Base-by-base conservation (phyloP, 2,329 filamentous ascomycete genomes). In the Phyllosticta citrichinensis region DNA sequence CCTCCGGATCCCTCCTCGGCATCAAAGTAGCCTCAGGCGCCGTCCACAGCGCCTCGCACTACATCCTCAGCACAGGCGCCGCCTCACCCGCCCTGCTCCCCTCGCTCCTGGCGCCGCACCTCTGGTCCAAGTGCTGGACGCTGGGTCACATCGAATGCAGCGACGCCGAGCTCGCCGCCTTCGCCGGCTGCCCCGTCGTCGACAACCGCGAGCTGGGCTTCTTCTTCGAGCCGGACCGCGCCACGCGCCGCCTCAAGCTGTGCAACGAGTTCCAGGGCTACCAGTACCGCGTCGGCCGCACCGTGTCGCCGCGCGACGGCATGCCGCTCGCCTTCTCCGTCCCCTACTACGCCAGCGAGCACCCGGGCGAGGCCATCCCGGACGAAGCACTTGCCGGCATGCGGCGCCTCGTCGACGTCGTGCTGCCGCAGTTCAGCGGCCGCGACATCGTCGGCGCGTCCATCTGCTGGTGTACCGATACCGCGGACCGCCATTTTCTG, bases 391-490 rank as follows among this genome's bases (percentile, higher is more conserved):
- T 67, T 12, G 58, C 62, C 1, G 69, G 70, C 1, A 65, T 75
- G 60, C 58, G 68, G 2, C 59, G 55, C 0, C 77, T 80, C 56
- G 56, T 79, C 0, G 65, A 71, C 25, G 69, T 73, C 3, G 75
- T 76, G 60, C 67, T 81, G 1, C 79, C 79, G 0, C 78, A 80
- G 52, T 67, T 81, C 2, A 64, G 55, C 22, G 65, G 65, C 2
- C 55, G 71, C 2, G 73, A 73, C 17, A 64, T 65, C 22, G 30
- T 53, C 19, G 55, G 59, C 4, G 27, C 61, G 5, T 50, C 62
- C 8, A 56, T 60, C 2, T 65, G 63, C 55, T 65, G 63, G 64
- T 65, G 64, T 30, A 65, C 63, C 1, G 60, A 66, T 27, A 63
- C 63, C 24, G 62, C 70, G 8, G 68, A 71, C 58, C 70, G 70